Evolutionary conservation across 2,329 filamentous ascomycete species (phyloP).

Genomic region (Gnomoniopsis sp.): DNA sequence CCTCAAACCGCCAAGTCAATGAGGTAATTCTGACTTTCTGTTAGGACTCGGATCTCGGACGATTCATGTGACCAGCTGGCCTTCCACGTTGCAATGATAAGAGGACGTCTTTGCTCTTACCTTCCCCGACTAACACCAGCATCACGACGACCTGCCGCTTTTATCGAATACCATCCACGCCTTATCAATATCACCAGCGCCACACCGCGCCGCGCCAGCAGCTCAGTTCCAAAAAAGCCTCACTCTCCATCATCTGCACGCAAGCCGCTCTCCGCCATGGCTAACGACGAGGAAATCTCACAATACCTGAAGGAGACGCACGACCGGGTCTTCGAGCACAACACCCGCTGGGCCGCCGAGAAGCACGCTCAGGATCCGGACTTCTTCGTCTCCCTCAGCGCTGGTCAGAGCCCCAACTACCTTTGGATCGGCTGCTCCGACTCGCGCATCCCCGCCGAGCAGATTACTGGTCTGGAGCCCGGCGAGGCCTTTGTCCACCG

Average conservation of each 20-base stretch:
- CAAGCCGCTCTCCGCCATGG: conserved; percentile 18
- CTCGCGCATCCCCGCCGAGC: conserved; percentile 86
- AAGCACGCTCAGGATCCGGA: conserved; percentile 57
- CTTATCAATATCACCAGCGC: neutral
- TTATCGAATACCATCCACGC: neutral
- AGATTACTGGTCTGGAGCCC: conserved; percentile 77
- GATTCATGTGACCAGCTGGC: neutral
- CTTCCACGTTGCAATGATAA: conserved; percentile 11
- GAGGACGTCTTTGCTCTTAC: conserved; percentile 11
- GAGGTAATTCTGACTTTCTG: neutral
- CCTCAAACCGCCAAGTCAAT: neutral
- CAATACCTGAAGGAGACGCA: conserved; percentile 61
- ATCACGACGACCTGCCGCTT: neutral
- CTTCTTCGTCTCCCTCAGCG: conserved; percentile 62
- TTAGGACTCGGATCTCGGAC: neutral
- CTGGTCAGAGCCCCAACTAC: conserved; percentile 67
- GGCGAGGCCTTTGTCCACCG: conserved; percentile 92
- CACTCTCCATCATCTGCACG: neutral
- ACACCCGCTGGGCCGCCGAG: conserved; percentile 61
- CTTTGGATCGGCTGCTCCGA: conserved; percentile 92
- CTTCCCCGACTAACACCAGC: neutral
- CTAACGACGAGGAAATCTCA: conserved; percentile 38
- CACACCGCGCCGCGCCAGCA: conserved; percentile 9
- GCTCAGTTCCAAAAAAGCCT: neutral
- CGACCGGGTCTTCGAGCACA: conserved; percentile 66